Evolutionary conservation across 2,329 filamentous ascomycete species (phyloP).

Genomic region (Akanthomyces uredinophilus): DNA sequence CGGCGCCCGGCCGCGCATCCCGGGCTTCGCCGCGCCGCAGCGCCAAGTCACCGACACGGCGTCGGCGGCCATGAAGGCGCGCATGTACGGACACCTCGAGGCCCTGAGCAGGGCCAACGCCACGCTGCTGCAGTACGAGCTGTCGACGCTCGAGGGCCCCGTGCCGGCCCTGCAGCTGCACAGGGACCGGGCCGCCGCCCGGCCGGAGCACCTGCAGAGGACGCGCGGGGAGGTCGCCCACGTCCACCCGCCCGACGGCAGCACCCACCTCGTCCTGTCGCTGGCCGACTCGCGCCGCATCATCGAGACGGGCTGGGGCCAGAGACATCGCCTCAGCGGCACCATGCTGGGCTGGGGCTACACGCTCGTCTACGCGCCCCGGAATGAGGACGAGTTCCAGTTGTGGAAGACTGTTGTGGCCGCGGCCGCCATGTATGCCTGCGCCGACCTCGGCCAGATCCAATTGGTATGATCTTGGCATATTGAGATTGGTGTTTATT

Average conservation of each 20-base stretch:
- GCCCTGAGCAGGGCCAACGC: slow-evolving; percentile 13
- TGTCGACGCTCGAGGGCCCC: slow-evolving; percentile 18
- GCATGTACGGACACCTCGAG: slow-evolving; percentile 17
- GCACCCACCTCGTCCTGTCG: slow-evolving; percentile 32
- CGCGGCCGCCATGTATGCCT: slow-evolving; percentile 18
- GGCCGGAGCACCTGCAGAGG: slow-evolving; percentile 10
- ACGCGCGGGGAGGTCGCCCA: slow-evolving; percentile 30
- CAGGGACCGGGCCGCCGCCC: neutral
- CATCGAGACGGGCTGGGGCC: slow-evolving; percentile 33
- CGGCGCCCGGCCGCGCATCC: slow-evolving; percentile 16
- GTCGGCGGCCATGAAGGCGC: slow-evolving; percentile 13
- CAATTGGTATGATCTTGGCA: neutral
- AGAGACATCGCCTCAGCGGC: slow-evolving; percentile 30
- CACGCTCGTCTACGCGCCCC: slow-evolving; percentile 19
- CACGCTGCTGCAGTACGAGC: slow-evolving; percentile 13
- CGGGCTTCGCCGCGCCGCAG: slow-evolving; percentile 19
- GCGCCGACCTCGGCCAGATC: slow-evolving; percentile 5
- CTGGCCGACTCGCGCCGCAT: slow-evolving; percentile 31
- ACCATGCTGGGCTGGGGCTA: slow-evolving; percentile 18
- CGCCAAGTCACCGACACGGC: slow-evolving; percentile 17
- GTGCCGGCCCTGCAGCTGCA: slow-evolving; percentile 19
- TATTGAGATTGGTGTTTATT: too few relatives aligned
- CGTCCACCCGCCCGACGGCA: slow-evolving; percentile 32
- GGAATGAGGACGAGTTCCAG: slow-evolving; percentile 17
- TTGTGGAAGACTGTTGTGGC: slow-evolving; percentile 18